Evolutionary conservation across 192 early-diverging fungal species (phyloP).

Genomic region (Powellomyces hirtus): DNA sequence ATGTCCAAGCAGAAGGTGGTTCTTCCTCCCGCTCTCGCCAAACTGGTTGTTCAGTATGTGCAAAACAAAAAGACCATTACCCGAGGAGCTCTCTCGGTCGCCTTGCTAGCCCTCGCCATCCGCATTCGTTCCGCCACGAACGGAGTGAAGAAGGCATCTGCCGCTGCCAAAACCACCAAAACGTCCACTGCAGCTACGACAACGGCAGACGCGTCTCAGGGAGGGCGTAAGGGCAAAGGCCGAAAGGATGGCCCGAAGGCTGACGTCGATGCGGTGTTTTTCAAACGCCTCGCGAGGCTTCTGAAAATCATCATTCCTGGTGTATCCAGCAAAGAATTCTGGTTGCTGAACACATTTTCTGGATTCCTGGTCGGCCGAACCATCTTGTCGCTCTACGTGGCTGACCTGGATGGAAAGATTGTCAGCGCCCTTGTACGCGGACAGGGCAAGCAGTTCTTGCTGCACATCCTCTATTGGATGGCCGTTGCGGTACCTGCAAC

Average conservation of each 20-base stretch:
- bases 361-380: conserved; percentile 88
- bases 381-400: conserved; percentile 86
- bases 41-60: conserved; percentile 26
- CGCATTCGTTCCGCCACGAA: conserved; percentile 11
- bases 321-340: conserved; percentile 77
- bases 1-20: conserved; percentile 18
- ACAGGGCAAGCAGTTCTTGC: conserved; percentile 76
- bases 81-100: conserved; percentile 4
- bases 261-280: conserved; percentile 57
- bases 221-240: conserved; percentile 21
- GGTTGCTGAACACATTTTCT: conserved; percentile 80
- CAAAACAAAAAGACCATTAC: conserved; percentile 26
- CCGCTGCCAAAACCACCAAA: background rate
- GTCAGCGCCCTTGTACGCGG: conserved; percentile 76
- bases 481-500: conserved; percentile 91
- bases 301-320: conserved; percentile 86
- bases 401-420: conserved; percentile 81
- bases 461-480: conserved; percentile 89
- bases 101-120: conserved; percentile 17
- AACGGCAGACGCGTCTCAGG: background rate
- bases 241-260: conserved; percentile 31
- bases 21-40: conserved; percentile 25
- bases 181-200: background rate
- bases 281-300: conserved; percentile 65
- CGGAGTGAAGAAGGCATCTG: background rate